Base-by-base conservation (phyloP, 345 rosid species). In the Lumnitzera littorea region DNA sequence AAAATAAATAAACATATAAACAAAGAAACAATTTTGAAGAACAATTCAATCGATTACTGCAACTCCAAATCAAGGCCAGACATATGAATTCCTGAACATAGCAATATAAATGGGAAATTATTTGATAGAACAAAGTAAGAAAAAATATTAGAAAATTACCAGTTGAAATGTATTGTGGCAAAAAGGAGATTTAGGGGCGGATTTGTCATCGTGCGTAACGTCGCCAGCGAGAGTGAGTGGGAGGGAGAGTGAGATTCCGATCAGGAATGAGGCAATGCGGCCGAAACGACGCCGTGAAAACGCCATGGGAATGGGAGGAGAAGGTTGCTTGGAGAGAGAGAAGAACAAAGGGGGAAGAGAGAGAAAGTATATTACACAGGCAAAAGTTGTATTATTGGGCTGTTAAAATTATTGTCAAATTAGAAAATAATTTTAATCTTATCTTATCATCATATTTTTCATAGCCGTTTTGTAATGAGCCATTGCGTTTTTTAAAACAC, bases 101-200 rank as follows among this genome's bases (percentile, higher is more conserved):
- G 13, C 11, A 23, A 17, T 53, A 14, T 5, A 27, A 1, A 27
- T 27, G 5, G 46, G 49, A 20, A n/a, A 23, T 9, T 62, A 24
- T 27, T 27, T 27, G 5, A 27, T 27, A 12, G 55, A 16, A 24
- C 15, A 3, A 27, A 49, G 31, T 24, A 48, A 61, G n/a, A 46
- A 52, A 14, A 62, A 13, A 13, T 31, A 8, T 5, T 29, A 12
- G 31, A 43, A 48, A 58, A 50, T 52, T 69, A 82, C 87, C 87
- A 79, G 64, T 68, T 76, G 80, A 20, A 72, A 68, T 62, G 60
- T 67, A 64, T 82, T 79, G 67, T 66, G 62, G 56, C 87, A 82
- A 16, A 73, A 78, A 57, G 72, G 62, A 54, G 70, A 50, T 46
- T 66, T 66, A n/a, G 82, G 71, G 62, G 56, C 51, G 47, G 69